A percentile compares a stretch with the other conserved stretches of the same genome.
Conservation (phyloP, 148 eudicot genomes). For the Rheum nobile region DNA sequence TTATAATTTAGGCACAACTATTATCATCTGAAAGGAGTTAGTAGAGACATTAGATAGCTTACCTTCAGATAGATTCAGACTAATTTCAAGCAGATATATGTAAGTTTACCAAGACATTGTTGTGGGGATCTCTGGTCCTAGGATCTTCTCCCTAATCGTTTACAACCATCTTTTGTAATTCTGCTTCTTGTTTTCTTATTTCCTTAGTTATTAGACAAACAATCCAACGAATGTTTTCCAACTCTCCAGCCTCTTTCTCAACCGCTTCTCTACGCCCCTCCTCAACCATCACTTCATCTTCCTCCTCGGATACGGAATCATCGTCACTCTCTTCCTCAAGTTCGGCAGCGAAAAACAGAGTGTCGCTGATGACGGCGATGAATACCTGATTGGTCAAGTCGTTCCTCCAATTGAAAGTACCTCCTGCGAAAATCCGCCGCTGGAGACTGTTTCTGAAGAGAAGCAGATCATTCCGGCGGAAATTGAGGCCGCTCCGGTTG, state of each 20-base stretch:
- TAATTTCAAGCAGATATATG: too few species aligned
- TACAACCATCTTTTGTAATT: too few species aligned
- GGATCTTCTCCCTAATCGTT: too few species aligned
- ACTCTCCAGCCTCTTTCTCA: slow-evolving; percentile 11
- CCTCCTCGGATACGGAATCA: slow-evolving; percentile 43
- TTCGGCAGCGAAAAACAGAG: slow-evolving; percentile 15
- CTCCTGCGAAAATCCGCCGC: not conserved
- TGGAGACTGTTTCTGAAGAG: not conserved
- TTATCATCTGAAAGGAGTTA: too few species aligned
- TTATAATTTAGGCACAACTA: too few species aligned
- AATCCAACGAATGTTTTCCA: too few species aligned
- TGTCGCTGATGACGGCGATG: not conserved
- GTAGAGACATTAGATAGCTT: too few species aligned
- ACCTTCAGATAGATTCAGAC: too few species aligned
- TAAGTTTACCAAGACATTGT: too few species aligned
- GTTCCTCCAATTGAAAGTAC: not conserved
- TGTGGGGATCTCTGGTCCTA: too few species aligned
- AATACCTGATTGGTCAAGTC: not conserved
- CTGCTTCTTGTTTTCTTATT: too few species aligned
- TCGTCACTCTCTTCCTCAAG: slow-evolving; percentile 26
- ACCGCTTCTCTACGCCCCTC: slow-evolving; percentile 12
- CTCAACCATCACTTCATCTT: slow-evolving; percentile 42
- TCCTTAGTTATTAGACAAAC: too few species aligned
- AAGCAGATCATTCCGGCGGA: not conserved
- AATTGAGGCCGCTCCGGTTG: not conserved